Percentiles rank a stretch among this genome's conserved stretches.
Evolutionary conservation across 495 filamentous ascomycete species (phyloP).

Genomic region (Darksidea phi): DNA sequence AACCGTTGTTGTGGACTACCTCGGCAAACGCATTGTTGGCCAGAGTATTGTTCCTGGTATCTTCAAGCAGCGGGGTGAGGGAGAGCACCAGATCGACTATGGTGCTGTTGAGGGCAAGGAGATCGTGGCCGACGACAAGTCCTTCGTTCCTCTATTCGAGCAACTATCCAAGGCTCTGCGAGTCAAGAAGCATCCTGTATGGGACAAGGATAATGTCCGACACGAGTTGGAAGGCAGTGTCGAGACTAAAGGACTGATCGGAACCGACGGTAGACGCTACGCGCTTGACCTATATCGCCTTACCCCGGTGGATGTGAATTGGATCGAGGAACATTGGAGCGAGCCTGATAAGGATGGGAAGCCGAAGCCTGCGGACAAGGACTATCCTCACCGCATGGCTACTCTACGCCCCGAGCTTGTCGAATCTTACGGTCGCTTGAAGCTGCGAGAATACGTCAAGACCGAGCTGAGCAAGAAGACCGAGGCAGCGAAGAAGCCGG

Average conservation of each 20-base stretch:
- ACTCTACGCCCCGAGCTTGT: conserved; percentile 86
- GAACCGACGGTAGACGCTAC: conserved; percentile 97
- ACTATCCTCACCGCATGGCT: conserved; percentile 93
- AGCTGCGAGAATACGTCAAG: conserved; percentile 83
- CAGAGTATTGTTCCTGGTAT: conserved; percentile 99
- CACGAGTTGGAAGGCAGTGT: conserved; percentile 94
- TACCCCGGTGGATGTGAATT: conserved; percentile 84
- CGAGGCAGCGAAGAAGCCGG: conserved; percentile 23
- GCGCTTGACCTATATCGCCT: conserved; percentile 94
- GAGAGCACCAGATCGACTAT: conserved; percentile 98
- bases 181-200: conserved; percentile 93
- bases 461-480: conserved; percentile 56
- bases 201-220: conserved; percentile 91
- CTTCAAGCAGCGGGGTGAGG: conserved; percentile 96
- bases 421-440: conserved; percentile 75
- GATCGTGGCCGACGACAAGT: conserved; percentile 81
- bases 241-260: conserved; percentile 94
- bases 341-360: conserved; percentile 42
- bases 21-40: conserved; percentile 94
- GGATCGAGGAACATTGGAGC: conserved; percentile 73
- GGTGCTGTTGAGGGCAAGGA: conserved; percentile 98
- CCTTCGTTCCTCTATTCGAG: conserved; percentile 80
- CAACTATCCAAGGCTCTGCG: conserved; percentile 82
- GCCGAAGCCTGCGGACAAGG: conserved; percentile 39
- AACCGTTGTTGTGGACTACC: conserved; percentile 94